Conservation (phyloP, 78 protist genomes). For the Polysphondylium violaceum region DNA sequence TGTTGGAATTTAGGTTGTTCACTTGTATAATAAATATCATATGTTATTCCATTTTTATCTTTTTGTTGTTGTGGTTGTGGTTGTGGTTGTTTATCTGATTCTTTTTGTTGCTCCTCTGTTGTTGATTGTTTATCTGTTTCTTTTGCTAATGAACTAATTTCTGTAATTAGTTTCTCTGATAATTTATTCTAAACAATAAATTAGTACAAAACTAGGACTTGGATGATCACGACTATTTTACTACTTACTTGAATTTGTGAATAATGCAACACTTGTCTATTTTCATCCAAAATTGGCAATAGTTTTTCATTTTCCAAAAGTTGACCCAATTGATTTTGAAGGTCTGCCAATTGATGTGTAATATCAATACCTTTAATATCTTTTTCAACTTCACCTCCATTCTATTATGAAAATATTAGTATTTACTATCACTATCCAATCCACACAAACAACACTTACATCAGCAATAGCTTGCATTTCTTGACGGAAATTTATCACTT, state of each 20-base stretch:
- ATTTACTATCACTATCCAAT: neutral
- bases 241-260: constrained; percentile 34
- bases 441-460: neutral
- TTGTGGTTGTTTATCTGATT: constrained; percentile 12
- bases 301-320: constrained; percentile 50
- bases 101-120: neutral
- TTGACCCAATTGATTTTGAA: constrained; percentile 53
- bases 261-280: constrained; percentile 69
- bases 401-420: neutral
- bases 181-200: constrained; percentile 3
- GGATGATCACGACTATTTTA: neutral
- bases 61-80: neutral
- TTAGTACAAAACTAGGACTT: neutral
- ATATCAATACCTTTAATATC: constrained; percentile 62
- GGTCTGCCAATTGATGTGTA: constrained; percentile 57
- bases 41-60: constrained; percentile 32
- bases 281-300: constrained; percentile 52
- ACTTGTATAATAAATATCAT: constrained; percentile 60
- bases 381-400: constrained; percentile 50
- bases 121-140: neutral
- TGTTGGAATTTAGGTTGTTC: constrained; percentile 70
- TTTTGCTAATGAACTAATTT: constrained; percentile 43
- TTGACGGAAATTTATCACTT: constrained; percentile 27
- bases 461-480: constrained; percentile 44
- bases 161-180: constrained; percentile 20